Conservation (phyloP, 2,329 filamentous ascomycete species). For the Pseudopyrenochaeta lycopersici region DNA sequence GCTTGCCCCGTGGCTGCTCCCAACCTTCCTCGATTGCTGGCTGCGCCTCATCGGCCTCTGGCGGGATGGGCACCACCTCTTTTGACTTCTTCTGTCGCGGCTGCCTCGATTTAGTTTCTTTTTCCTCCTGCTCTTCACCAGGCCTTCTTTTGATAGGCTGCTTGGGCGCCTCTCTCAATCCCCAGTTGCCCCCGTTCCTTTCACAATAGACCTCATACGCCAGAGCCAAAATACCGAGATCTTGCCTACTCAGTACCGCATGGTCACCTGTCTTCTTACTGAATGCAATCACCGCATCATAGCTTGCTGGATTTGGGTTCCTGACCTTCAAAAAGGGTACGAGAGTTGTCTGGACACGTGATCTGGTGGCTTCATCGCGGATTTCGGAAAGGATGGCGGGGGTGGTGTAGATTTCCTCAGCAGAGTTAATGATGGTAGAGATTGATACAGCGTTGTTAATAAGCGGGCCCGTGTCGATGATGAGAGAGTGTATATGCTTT, state of each 20-base stretch:
- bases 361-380: constrained; percentile 80
- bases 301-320: constrained; percentile 76
- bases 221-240: constrained; percentile 88
- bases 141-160: constrained; percentile 75
- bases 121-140: constrained; percentile 18
- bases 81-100: constrained; percentile 35
- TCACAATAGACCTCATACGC: constrained; percentile 96
- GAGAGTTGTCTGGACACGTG: constrained; percentile 83
- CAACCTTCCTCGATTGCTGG: constrained; percentile 13
- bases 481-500: constrained; percentile 82
- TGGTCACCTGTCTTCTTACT: constrained; percentile 89
- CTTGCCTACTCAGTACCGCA: constrained; percentile 84
- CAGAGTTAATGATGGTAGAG: constrained; percentile 80
- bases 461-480: constrained; percentile 90
- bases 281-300: constrained; percentile 84
- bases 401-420: constrained; percentile 72
- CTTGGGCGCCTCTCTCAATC: constrained; percentile 78
- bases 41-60: neutral
- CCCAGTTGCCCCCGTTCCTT: constrained; percentile 87
- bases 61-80: constrained; percentile 34
- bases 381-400: constrained; percentile 90
- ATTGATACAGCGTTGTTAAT: constrained; percentile 91
- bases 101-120: constrained; percentile 10
- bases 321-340: constrained; percentile 84
- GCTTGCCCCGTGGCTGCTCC: constrained; percentile 19